Base-by-base conservation (phyloP, 495 filamentous ascomycete genomes). In the Coniosporium apollinis region DNA sequence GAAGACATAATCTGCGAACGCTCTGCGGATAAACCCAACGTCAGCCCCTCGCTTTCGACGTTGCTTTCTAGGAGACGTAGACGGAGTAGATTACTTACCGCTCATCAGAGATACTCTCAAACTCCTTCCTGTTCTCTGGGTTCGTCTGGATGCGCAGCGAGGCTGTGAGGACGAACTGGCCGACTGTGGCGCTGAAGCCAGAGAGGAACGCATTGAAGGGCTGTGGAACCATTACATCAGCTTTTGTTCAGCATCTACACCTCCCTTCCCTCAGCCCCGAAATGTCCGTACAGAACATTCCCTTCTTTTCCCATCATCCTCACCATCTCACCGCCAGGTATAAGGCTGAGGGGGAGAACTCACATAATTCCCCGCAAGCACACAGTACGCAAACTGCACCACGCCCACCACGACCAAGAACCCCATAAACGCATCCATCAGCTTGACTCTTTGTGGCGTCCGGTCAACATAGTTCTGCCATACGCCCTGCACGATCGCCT, bases 121-220 rank as follows among this genome's bases (percentile, higher is more conserved):
- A 84, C 29, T 81, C 75, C 19, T 54, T 48, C 59, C 77, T 74
- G 55, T 84, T 84, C 44, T 70, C 74, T 40, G 69, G 67, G 40
- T 76, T 83, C 29, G 84, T 93, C 56, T 97, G 89, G 59, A 97
- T 96, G 31, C 89, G 71, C 48, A 97, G 67, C 43, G 51, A 76
- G 62, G 82, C 84, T 28, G 86, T 93, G 33, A 96, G 70, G 25
- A 97, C 89, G 57, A 97, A 97, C 52, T 97, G 91, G 14, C 91
- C 89, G 31, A 97, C 87, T 2, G 91, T 89, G 8, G 87, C 87
- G 28, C 70, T 74, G 65, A 97, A 97, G 29, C 91, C 91, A 20
- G 84, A 77, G 28, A 97, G 67, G 64, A 97, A 97, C 46, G 89
- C 89, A 57, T 97, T 97, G 70, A 97, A 97, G 5, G 89, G 89